Evolutionary conservation across 116 monocot species (phyloP).

Genomic region (Posidonia oceanica): DNA sequence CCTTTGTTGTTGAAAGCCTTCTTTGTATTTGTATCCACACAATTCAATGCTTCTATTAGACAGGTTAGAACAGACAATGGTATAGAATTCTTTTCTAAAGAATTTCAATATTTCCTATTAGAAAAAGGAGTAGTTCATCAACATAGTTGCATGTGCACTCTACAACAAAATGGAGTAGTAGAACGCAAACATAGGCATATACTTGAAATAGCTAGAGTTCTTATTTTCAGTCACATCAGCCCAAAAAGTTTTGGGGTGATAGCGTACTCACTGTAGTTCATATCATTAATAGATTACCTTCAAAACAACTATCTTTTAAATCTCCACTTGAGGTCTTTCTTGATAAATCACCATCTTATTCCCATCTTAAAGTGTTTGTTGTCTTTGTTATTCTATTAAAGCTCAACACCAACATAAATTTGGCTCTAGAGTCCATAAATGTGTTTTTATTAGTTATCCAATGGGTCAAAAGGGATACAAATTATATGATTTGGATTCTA

Average conservation of each 20-base stretch:
- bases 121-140: not conserved
- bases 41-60: not conserved
- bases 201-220: not conserved
- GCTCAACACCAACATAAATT: not conserved
- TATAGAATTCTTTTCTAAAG: not conserved
- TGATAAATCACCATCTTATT: not conserved
- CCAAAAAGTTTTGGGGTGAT: not conserved
- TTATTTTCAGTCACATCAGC: not conserved
- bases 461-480: not conserved
- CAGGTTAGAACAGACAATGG: not conserved
- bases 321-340: not conserved
- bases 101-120: not conserved
- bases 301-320: not conserved
- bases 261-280: not conserved
- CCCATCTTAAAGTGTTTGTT: not conserved
- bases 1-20: not conserved
- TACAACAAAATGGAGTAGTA: not conserved
- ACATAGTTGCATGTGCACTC: not conserved
- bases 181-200: not conserved
- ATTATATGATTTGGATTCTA: not conserved
- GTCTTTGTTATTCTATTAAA: not conserved
- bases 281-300: not conserved
- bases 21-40: not conserved
- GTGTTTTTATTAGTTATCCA: not conserved
- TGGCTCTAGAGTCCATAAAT: not conserved